Evolutionary conservation across 208 protist genomes (phyloP).

Genomic region (Trypanosoma boissoni): DNA sequence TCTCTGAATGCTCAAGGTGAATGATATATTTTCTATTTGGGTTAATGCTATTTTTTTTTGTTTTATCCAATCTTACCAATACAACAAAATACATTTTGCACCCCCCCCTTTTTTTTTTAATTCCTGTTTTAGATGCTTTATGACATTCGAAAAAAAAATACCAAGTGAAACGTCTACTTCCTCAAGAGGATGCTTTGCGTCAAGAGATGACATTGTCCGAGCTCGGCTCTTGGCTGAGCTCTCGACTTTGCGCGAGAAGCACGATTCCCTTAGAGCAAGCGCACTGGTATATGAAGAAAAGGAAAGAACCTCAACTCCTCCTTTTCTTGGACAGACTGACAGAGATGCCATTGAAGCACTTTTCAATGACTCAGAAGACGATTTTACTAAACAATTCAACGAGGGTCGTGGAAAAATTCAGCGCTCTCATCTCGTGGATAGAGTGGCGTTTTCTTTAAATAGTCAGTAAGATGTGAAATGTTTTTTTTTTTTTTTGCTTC

Average conservation of each 20-base stretch:
- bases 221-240: conserved; percentile 36
- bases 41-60: conserved; percentile 5
- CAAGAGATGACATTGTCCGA: conserved; percentile 29
- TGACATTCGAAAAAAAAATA: no score
- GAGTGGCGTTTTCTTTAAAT: not conserved
- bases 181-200: no score
- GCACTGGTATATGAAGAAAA: not conserved
- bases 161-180: no score
- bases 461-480: no score
- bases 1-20: not conserved
- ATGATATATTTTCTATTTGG: not conserved
- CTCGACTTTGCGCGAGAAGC: conserved; percentile 37
- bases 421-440: conserved; percentile 31
- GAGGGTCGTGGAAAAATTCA: conserved; percentile 50
- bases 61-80: no score
- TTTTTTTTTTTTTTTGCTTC: no score
- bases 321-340: conserved; percentile 59
- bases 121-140: no score
- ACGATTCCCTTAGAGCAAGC: conserved; percentile 20
- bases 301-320: no score
- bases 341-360: conserved; percentile 86
- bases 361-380: conserved; percentile 73
- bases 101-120: conserved; percentile 18
- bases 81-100: no score
- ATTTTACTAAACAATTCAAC: conserved; percentile 79